Percentiles rank a stretch among this genome's conserved stretches.
phyloP scores from a whole-genome alignment of 1,139 yeast genomes.

The Protomyces lactucae-debilis region DNA sequence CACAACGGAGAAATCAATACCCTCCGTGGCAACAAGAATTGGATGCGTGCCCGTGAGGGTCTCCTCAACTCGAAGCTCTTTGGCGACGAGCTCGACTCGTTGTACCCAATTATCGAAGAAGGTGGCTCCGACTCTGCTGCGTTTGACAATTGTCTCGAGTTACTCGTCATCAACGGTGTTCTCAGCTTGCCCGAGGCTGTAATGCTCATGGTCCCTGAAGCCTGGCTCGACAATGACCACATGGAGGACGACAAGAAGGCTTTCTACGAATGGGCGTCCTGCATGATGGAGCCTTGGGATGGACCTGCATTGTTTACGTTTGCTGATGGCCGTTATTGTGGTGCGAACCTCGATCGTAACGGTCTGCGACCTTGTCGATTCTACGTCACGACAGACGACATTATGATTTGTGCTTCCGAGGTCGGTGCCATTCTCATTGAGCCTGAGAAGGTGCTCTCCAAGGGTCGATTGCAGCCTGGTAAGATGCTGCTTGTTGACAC shows the following conservation, averaged over 20 bases:
- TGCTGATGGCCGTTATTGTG: constrained; percentile 96
- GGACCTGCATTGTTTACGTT: constrained; percentile 97
- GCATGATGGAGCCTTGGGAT: constrained; percentile 99
- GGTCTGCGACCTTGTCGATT: constrained; percentile 98
- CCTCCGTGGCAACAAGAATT: constrained; percentile 92
- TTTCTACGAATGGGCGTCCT: constrained; percentile 98
- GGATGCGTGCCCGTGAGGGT: constrained; percentile 99
- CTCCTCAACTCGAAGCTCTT: constrained; percentile 81
- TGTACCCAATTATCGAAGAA: constrained; percentile 94
- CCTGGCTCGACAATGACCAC: constrained; percentile 80
- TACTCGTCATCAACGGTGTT: constrained; percentile 85
- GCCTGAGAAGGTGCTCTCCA: constrained; percentile 73
- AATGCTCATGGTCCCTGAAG: constrained; percentile 96
- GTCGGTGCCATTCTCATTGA: constrained; percentile 93
- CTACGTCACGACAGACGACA: constrained; percentile 88
- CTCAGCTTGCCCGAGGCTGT: constrained; percentile 93
- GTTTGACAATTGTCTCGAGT: constrained; percentile 88
- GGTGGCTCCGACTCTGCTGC: constrained; percentile 99
- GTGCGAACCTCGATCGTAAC: constrained; percentile 95
- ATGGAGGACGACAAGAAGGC: constrained; percentile 92
- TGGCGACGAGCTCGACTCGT: constrained; percentile 84
- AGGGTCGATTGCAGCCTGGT: constrained; percentile 95
- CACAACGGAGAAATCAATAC: constrained; percentile 99
- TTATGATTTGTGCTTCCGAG: constrained; percentile 96
- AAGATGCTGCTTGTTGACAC: constrained; percentile 95